Base-by-base conservation (phyloP, 2,329 filamentous ascomycete species). In the Rhytidhysteron rufulum region DNA sequence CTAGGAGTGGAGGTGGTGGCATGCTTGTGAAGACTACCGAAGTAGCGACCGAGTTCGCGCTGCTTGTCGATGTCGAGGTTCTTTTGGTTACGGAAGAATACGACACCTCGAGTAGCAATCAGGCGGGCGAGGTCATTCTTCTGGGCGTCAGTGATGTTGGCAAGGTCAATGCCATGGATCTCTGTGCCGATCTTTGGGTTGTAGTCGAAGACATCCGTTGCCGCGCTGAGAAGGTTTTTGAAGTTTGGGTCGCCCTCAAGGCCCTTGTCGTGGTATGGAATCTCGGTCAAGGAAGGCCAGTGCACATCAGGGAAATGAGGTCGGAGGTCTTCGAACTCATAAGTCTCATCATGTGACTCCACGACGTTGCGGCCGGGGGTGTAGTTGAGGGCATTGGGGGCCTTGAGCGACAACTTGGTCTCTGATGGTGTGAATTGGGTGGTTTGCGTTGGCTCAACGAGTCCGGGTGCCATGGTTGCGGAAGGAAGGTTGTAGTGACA, bases 141-240 rank as follows among this genome's bases (percentile, higher is more conserved):
- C 50, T 78, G 75, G 1, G 65, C 62, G 41, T 77, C 68, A 3
- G 62, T 75, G 21, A 78, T 62, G 34, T 67, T 69, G 19, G 70
- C 65, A 3, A 79, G 67, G 37, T 77, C 68, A 19, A 77, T 60
- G 3, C 75, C 74, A 31, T 70, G 67, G 32, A 78, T 51, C 44
- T 78, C 74, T 3, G 75, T 78, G 36, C 75, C 75, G 39, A 78
- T 75, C 48, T 77, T 77, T 15, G 74, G 75, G 30, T 69, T 77
- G 54, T 75, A 76, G 53, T 80, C 77, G 45, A 78, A 77, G 27
- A 79, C 67, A 19, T 75, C 72, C 1, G 74, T 75, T 11, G 77
- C 77, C 8, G 65, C 65, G 22, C 65, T 58, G 16, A 79, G 65
- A 4, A 80, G 68, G 47, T 75, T 70, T 41, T 71, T 70, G 57